Evolutionary conservation across 345 rosid genomes (phyloP), one percentile per base, ranked within the genome.

Genomic region (Aethionema arabicum): DNA sequence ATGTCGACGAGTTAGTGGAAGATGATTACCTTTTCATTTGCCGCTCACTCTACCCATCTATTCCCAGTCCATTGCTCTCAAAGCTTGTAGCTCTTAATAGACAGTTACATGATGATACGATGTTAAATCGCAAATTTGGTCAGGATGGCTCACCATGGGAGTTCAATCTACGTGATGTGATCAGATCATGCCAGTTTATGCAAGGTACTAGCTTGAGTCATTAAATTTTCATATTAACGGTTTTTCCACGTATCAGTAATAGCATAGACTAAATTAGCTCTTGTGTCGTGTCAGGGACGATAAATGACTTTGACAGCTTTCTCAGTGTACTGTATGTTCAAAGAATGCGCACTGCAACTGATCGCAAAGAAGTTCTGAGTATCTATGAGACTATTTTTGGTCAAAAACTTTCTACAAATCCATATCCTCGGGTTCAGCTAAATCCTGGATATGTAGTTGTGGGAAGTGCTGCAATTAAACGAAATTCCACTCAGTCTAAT

Each of bases 101-200:
- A 68, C 79, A 81, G 50, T 55, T 92, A 60, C 83, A 81, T 65
- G 95, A 92, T 75, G 95, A 86, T 30, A 87, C 86, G 4, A 85
- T 89, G 95, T 38, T 84, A 56, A 10, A 76, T 69, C 79, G 51
- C 60, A 89, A 84, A 63, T 92, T 89, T 54, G 98, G 78, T 50
- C 96, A 85, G 29, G 82, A 81, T 83, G 98, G 98, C 56, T 82
- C 96, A 16, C 98, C 98, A 14, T 92, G 98, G 98, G 98, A 92
- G 78, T 92, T 92, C 70, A 92, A 92, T 77, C 74, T 92, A 75
- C 97, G 97, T 40, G 98, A 92, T 72, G 90, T 92, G 61, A 79
- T 81, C 38, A 78, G 98, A 67, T 92, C 98, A 14, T 92, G 97
- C 69, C 81, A 90, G 70, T 77, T 92, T 42, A 72, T 87, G 53